Evolutionary conservation across 495 filamentous ascomycete species (phyloP), one percentile per base, ranked within the genome.

Genomic region (Penicillium egyptiacum): DNA sequence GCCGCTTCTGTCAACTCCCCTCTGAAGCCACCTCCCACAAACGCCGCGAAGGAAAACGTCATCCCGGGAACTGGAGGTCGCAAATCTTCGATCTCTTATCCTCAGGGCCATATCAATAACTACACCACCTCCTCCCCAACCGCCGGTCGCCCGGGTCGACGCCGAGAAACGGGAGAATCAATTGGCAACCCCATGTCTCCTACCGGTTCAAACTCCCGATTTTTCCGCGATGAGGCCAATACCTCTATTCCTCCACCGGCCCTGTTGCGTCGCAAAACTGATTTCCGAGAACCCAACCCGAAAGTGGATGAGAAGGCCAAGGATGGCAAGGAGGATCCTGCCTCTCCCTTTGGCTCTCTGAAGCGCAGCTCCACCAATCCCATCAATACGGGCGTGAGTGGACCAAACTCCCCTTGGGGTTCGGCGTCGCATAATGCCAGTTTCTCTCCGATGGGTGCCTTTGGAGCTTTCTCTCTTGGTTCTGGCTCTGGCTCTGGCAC

Each of bases 1-100:
- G 73, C 86, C 30, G 80, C 81, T 41, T 92, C 93, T 46, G 90
- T 98, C 62, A 98, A 98, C 69, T 97, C 94, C 14, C 86, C 91
- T 22, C 75, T 97, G 42, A 98, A 97, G 72, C 88, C 89, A 14
- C 91, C 89, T 7, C 83, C 83, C 41, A 88, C 87, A 61, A 84
- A 79, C 55, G 70, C 77, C 46, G 83, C 80, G 59, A 92, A 96
- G 65, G 90, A 95, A 44, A 82, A 78, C 40, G 76, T 74, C 39
- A 74, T 73, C n/a, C 77, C 81, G 19, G 79, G 76, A 44, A 65
- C 80, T 35, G 79, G 81, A 68, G 82, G 83, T 50, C 88, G 92
- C 50, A 95, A 93, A 72, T 75, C 82, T 12, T 96, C 91, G 1
- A 68, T 96, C 23, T 90, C 89, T 7, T 82, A 86, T 49, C 75